phyloP scores from a whole-genome alignment of 257 asterid species.

The Gardenia jasminoides region DNA sequence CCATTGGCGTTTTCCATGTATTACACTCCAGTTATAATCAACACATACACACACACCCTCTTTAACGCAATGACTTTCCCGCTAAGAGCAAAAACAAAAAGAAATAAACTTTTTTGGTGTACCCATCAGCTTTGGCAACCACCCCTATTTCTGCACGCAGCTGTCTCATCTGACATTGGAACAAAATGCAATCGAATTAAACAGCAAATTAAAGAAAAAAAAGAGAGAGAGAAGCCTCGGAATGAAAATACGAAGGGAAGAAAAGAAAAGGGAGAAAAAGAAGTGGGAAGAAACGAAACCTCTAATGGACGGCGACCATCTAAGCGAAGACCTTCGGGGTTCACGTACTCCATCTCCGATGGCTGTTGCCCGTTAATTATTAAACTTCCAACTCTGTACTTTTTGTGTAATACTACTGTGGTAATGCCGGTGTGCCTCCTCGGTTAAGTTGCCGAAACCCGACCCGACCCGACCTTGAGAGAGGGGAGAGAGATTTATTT shows the following conservation, averaged over 20 bases:
- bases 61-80: background rate
- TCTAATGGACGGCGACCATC: conserved; percentile 98
- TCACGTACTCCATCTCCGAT: conserved; percentile 76
- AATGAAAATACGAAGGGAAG: background rate
- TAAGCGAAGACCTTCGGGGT: conserved; percentile 92
- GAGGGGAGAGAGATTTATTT: background rate
- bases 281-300: conserved; percentile 29
- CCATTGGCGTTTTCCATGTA: too few species aligned
- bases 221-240: background rate
- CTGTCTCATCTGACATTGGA: conserved; percentile 75
- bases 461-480: too few species aligned
- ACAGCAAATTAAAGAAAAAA: background rate
- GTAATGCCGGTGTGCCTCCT: too few species aligned
- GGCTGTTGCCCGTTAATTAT: background rate
- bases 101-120: background rate
- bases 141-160: conserved; percentile 88
- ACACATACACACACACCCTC: background rate
- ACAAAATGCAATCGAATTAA: background rate
- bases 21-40: background rate
- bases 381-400: background rate
- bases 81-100: background rate
- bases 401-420: too few species aligned
- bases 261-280: background rate
- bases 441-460: too few species aligned
- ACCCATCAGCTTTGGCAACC: conserved; percentile 93